These are phyloP conservation scores for Chlorokybus atmophyticus DNA, from an alignment of 139 green algal species.

Conservation along the genomic window DNA sequence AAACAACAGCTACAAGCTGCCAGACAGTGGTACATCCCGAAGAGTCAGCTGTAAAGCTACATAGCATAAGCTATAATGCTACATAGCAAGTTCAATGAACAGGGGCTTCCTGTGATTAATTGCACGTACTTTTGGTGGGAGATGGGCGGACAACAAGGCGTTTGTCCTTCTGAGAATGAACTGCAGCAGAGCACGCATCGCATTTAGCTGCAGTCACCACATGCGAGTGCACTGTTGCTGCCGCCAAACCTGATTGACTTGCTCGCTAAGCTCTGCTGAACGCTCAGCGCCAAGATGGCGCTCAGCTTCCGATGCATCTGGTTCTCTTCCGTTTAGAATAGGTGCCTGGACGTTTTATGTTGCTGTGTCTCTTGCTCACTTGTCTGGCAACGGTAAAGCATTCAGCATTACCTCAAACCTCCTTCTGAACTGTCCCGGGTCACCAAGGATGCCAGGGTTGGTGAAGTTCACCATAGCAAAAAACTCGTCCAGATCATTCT, in stretches of 20 bases:
- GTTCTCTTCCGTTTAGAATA: conserved; percentile 67
- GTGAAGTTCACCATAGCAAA: conserved; percentile 94
- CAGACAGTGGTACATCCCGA: too few species aligned
- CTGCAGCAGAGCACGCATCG: conserved; percentile 10
- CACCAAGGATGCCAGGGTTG: conserved; percentile 86
- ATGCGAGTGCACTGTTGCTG: too few species aligned
- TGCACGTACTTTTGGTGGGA: conserved; percentile 77
- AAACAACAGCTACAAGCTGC: conserved; percentile 76
- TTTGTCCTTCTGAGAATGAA: conserved; percentile 98
- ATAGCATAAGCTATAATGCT: too few species aligned
- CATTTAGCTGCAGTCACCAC: too few species aligned
- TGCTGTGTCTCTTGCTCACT: too few species aligned
- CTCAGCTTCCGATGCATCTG: conserved; percentile 56
- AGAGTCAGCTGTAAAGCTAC: too few species aligned
- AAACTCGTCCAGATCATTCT: conserved; percentile 91
- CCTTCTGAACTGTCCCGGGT: conserved; percentile 52
- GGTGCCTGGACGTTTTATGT: too few species aligned
- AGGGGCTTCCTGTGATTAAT: too few species aligned
- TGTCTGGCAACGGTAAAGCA: too few species aligned
- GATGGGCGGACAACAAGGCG: conserved; percentile 76
- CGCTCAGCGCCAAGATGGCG: conserved; percentile 43
- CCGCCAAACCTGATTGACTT: conserved; percentile 64
- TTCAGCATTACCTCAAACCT: conserved; percentile 32
- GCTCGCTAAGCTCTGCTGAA: conserved; percentile 57
- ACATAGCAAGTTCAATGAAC: too few species aligned